These are phyloP conservation scores for Rosa rugosa DNA, from an alignment of 306 rosid species.

Conservation along the genomic window DNA sequence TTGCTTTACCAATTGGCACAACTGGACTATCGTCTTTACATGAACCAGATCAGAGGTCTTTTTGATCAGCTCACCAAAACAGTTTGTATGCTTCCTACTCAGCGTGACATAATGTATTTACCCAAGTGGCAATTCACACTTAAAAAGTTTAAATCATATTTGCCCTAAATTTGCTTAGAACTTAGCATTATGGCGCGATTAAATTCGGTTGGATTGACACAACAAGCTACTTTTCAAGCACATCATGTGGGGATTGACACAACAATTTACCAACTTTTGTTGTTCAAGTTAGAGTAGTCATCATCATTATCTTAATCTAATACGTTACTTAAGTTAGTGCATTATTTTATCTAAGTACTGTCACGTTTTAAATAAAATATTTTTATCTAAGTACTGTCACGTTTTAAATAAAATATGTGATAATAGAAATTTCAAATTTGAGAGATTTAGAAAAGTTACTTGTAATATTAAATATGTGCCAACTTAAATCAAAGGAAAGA, in stretches of 20 bases:
- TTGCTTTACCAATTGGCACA: constrained; percentile 9
- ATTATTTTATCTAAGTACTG: not conserved
- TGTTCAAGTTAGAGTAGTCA: not conserved
- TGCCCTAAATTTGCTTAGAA: not conserved
- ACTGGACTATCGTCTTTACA: not conserved
- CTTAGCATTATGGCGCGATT: not conserved
- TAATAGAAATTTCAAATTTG: not conserved
- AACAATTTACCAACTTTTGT: constrained; percentile 3
- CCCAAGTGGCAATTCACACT: not conserved
- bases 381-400: not conserved
- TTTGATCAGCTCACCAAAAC: not conserved
- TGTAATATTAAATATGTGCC: not conserved
- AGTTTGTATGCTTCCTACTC: not conserved
- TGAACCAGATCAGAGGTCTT: constrained; percentile 6
- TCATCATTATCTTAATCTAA: not conserved
- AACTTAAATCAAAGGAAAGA: not conserved
- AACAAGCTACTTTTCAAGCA: constrained; percentile 2
- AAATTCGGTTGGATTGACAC: not conserved
- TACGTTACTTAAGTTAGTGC: not conserved
- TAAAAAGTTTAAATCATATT: not conserved
- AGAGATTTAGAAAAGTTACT: not conserved
- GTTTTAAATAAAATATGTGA: not conserved
- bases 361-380: no score
- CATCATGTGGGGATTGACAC: constrained; percentile 7
- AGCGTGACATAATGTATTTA: not conserved